Evolutionary conservation across 257 asterid species (phyloP).

Genomic region (Haberlea rhodopensis): DNA sequence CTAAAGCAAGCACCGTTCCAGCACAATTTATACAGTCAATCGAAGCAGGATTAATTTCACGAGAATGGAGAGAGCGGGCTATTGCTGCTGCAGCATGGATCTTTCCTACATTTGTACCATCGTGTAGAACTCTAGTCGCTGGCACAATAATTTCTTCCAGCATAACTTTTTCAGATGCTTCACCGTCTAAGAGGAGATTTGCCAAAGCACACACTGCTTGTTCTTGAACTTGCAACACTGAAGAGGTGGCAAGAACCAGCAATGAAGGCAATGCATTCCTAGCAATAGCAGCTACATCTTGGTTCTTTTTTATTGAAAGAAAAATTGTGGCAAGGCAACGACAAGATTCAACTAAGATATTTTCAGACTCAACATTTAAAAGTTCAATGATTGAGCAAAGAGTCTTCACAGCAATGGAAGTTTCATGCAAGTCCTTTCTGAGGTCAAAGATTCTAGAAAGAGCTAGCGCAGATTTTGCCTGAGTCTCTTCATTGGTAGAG

Average conservation of each 20-base stretch:
- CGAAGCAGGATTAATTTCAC: conserved; percentile 57
- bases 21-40: conserved; percentile 72
- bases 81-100: conserved; percentile 92
- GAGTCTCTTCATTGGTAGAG: conserved; percentile 88
- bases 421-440: conserved; percentile 92
- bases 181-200: conserved; percentile 82
- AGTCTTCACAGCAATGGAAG: conserved; percentile 63
- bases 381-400: conserved; percentile 66
- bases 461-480: conserved; percentile 81
- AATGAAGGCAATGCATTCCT: conserved; percentile 71
- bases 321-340: conserved; percentile 86
- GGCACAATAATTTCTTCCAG: conserved; percentile 79
- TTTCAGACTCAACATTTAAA: conserved; percentile 64
- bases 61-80: conserved; percentile 81
- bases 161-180: conserved; percentile 66
- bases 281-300: conserved; percentile 78
- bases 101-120: conserved; percentile 73
- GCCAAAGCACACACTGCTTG: conserved; percentile 97
- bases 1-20: conserved; percentile 90
- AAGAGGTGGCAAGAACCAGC: conserved; percentile 72
- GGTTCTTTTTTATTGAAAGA: conserved; percentile 85
- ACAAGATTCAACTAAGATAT: conserved; percentile 64
- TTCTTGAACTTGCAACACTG: conserved; percentile 77
- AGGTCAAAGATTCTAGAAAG: conserved; percentile 81
- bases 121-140: conserved; percentile 81